Base-by-base conservation (phyloP, 2,329 filamentous ascomycete species). In the Colletotrichum sp. region DNA sequence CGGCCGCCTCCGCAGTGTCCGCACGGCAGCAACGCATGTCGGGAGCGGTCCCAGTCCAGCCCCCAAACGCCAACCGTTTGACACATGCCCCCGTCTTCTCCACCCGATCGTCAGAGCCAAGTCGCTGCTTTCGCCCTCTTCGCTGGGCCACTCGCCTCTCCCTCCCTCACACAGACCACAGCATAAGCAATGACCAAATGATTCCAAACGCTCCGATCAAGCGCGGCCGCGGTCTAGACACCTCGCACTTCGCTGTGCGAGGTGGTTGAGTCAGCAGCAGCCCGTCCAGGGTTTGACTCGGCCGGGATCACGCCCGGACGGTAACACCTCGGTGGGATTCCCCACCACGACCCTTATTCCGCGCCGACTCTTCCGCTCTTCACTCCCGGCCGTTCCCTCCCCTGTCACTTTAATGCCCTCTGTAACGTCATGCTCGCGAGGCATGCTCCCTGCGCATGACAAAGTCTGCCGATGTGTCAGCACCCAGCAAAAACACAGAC, bases 21-120 rank as follows among this genome's bases (percentile, higher is more conserved):
- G 10, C 59, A 62, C 59, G 59, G 30, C 59, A 62, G 32, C 59
- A 62, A 62, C 59, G 28, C 66, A 39, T 39, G 28, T 59, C 44
- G 10, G 44, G n/a, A 21, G 44, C n/a, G 44, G n/a, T 10, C 6
- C 57, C 24, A 59, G 57, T 32, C 59, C 28, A 21, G 52, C 52
- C 66, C 57, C 28, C 28, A 73, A 76, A 76, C 74, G 30, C 65
- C 28, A 76, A 76, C 44, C 32, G 74, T 73, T 76, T 76, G 55
- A 63, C 57, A 63, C 39, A 62, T 30, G 15, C 34, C 34, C 26
- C 69, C 49, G 13, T 34, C 39, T 21, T n/a, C 69, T 63, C 69
- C 69, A 72, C 63, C 26, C 26, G 63, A 63, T 73, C 64, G 16
- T 73, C 34, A 64, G 70, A 73, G 57, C 64, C 62, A 76, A 73